Percentiles rank a stretch among this genome's conserved stretches.
These are phyloP conservation scores for Trapa incisa DNA, from an alignment of 345 rosid genomes.

Conservation along the genomic window DNA sequence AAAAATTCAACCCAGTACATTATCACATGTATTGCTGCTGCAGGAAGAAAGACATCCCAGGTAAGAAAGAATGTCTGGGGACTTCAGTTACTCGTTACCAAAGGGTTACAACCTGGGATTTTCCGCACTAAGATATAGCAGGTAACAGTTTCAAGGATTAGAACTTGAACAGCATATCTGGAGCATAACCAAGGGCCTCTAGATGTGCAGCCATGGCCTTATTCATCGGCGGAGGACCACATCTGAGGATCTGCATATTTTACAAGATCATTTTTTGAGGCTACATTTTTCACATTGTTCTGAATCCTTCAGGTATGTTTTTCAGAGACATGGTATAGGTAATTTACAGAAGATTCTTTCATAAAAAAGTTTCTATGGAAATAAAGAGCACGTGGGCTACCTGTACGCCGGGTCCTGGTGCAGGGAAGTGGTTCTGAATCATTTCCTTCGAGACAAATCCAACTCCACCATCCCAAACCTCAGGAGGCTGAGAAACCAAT, in stretches of 20 bases:
- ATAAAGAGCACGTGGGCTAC: slow-evolving; percentile 12
- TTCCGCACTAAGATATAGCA: background rate
- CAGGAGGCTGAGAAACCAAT: slow-evolving; percentile 56
- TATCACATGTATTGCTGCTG: too few relatives aligned
- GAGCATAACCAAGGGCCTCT: slow-evolving; percentile 57
- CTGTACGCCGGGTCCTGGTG: slow-evolving; percentile 62
- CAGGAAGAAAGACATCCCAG: too few relatives aligned
- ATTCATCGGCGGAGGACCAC: slow-evolving; percentile 99
- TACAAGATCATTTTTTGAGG: background rate
- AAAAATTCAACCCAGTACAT: too few relatives aligned
- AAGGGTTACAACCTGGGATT: background rate
- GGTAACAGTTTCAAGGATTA: slow-evolving; percentile 12
- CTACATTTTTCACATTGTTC: background rate
- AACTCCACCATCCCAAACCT: slow-evolving; percentile 81
- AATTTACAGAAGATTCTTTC: too few relatives aligned
- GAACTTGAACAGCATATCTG: slow-evolving; percentile 95
- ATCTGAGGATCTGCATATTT: slow-evolving; percentile 57
- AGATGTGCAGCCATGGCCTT: slow-evolving; percentile 89
- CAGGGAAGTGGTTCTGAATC: slow-evolving; percentile 68
- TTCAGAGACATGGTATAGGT: background rate
- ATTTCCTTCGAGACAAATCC: slow-evolving; percentile 90
- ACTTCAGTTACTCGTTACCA: background rate
- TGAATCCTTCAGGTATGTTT: too few relatives aligned
- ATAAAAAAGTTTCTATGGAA: background rate
- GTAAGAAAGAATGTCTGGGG: background rate